Percentiles rank a stretch among this genome's conserved stretches.
These are phyloP conservation scores for Corymbia citriodora DNA, from an alignment of 441 rosid genomes.

Conservation along the genomic window DNA sequence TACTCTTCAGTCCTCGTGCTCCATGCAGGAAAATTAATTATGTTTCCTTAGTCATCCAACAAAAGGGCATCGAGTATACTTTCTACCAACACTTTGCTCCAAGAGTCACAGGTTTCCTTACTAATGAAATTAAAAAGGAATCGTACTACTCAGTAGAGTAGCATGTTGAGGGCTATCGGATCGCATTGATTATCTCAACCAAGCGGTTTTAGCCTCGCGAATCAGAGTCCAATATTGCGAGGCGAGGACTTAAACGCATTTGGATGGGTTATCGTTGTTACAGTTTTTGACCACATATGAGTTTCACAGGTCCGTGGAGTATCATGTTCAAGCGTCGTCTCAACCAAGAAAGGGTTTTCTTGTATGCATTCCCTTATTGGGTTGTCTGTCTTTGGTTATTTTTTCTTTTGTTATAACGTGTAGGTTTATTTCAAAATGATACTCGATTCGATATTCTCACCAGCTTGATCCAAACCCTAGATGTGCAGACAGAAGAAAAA, in stretches of 20 bases:
- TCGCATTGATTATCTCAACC: not conserved
- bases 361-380: not conserved
- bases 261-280: not conserved
- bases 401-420: not conserved
- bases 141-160: not conserved
- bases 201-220: not conserved
- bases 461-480: not conserved
- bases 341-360: not conserved
- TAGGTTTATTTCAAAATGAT: not conserved
- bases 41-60: not conserved
- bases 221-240: not conserved
- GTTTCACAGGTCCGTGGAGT: not conserved
- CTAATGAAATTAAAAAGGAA: not conserved
- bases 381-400: not conserved
- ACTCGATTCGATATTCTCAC: not conserved
- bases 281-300: not conserved
- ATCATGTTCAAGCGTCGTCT: not conserved
- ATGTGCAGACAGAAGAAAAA: not conserved
- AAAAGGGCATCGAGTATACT: not conserved
- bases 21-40: not conserved
- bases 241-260: not conserved
- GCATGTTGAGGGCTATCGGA: not conserved
- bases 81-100: not conserved
- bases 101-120: not conserved
- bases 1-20: not conserved